phyloP scores from a whole-genome alignment of 1,284 basidiomycete species.

The Athelia psychrophila region DNA sequence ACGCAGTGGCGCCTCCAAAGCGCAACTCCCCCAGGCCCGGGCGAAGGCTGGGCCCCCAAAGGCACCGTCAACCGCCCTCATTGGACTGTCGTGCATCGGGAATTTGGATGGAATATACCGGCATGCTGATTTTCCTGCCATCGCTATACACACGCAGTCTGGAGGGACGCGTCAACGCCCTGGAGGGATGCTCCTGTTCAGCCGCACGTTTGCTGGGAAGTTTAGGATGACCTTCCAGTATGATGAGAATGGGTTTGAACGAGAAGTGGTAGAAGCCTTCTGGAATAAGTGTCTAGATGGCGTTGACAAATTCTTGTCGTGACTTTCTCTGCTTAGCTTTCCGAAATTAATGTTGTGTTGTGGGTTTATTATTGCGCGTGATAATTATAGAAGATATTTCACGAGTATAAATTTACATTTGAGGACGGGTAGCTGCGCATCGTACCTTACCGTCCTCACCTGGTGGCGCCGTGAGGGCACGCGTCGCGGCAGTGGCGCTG shows the following conservation, averaged over 20 bases:
- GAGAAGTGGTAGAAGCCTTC: slow-evolving; percentile 51
- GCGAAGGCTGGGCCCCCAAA: slow-evolving; percentile 14
- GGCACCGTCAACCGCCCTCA: slow-evolving; percentile 53
- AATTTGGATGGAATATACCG: slow-evolving; percentile 79
- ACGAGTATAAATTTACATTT: too few species aligned
- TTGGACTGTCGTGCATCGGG: slow-evolving; percentile 75
- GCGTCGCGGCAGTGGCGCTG: too few species aligned
- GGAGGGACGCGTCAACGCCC: slow-evolving; percentile 74
- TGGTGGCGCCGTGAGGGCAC: too few species aligned
- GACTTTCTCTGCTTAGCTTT: too few species aligned
- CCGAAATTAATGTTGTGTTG: too few species aligned
- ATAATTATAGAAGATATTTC: too few species aligned
- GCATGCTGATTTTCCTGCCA: slow-evolving; percentile 51
- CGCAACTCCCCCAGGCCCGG: slow-evolving; percentile 23
- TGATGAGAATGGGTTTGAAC: slow-evolving; percentile 69
- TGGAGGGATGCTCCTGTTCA: slow-evolving; percentile 73
- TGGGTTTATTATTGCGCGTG: too few species aligned
- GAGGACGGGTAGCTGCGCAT: too few species aligned
- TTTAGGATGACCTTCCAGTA: slow-evolving; percentile 76
- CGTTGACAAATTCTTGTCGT: slow-evolving; percentile 41
- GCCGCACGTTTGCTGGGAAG: slow-evolving; percentile 71
- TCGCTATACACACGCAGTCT: slow-evolving; percentile 54
- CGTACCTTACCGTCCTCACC: too few species aligned
- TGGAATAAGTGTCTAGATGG: slow-evolving; percentile 52
- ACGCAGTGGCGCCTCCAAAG: slow-evolving; percentile 39